phyloP scores from a whole-genome alignment of 257 asterid genomes.

The Gynochthodes officinalis region DNA sequence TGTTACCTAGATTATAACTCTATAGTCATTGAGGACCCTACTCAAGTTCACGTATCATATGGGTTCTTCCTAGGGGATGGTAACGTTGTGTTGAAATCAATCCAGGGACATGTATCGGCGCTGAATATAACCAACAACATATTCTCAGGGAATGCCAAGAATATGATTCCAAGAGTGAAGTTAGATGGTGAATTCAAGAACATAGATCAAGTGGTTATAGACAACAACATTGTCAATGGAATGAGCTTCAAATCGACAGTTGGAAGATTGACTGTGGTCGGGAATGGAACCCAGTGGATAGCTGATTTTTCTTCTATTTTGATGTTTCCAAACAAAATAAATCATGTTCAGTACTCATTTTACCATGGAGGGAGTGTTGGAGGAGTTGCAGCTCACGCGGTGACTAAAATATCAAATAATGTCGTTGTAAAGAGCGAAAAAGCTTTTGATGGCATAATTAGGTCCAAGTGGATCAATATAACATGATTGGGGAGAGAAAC shows the following conservation, averaged over 20 bases:
- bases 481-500: no score
- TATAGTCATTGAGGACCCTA: constrained; percentile 55
- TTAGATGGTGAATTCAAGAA: constrained; percentile 38
- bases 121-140: constrained; percentile 44
- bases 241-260: constrained; percentile 44
- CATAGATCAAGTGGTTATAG: constrained; percentile 51
- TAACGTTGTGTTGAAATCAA: constrained; percentile 46
- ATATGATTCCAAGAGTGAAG: constrained; percentile 34
- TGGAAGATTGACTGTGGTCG: no score
- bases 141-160: constrained; percentile 35
- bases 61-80: constrained; percentile 61
- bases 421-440: no score
- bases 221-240: constrained; percentile 46
- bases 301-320: no score
- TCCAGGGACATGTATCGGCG: constrained; percentile 41
- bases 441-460: no score
- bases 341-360: no score
- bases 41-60: constrained; percentile 35
- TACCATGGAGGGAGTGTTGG: no score
- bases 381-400: no score
- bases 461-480: no score
- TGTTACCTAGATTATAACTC: constrained; percentile 51
- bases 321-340: no score
- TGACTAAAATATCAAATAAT: no score
- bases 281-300: constrained; percentile 50